Evolutionary conservation across 768 basidiomycete species (phyloP), one percentile per base, ranked within the genome.

Genomic region (Trametes cinnabarina): DNA sequence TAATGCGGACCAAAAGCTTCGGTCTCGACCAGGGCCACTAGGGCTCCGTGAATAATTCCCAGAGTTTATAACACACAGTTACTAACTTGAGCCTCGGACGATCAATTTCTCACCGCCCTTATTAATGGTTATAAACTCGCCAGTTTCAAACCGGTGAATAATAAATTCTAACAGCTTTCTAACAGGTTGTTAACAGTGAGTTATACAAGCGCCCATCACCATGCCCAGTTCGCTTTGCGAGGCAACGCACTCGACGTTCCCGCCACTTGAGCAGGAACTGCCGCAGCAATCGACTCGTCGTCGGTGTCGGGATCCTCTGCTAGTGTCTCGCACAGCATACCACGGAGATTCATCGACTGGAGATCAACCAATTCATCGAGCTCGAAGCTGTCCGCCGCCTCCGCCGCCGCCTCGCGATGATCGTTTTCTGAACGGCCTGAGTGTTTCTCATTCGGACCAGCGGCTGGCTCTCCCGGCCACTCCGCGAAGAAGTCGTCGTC

Each of bases 41-140:
- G 50, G 47, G 47, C 30, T 15, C 34, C 32, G 47, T 49, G 47
- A 10, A 49, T 22, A 49, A 49, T 49, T 37, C 47, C 8, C 10
- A n/a, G 19, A 28, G 15, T 52, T 52, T n/a, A 11, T 52, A 42
- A 52, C 39, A 25, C 15, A 53, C 51, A 44, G 51, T 53, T 46
- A 25, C 1, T 28, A 52, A 52, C 39, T 10, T 6, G n/a, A 32
- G 14, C 3, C 25, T 11, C n/a, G 20, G 10, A 10, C 12, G 10
- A 28, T 11, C 22, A 11, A 11, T 52, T 42, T 52, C 2, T 52
- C 19, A 52, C 39, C 26, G 40, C 25, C n/a, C 9, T 52, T 51
- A 35, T 23, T n/a, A 52, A 30, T 32, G 10, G 40, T 30, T 52
- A 32, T n/a, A 17, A 32, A 41, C 22, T 11, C 17, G 39, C 23